Evolutionary conservation across 768 basidiomycete genomes (phyloP), one percentile per base, ranked within the genome.

Genomic region (Lactarius sanguifluus): DNA sequence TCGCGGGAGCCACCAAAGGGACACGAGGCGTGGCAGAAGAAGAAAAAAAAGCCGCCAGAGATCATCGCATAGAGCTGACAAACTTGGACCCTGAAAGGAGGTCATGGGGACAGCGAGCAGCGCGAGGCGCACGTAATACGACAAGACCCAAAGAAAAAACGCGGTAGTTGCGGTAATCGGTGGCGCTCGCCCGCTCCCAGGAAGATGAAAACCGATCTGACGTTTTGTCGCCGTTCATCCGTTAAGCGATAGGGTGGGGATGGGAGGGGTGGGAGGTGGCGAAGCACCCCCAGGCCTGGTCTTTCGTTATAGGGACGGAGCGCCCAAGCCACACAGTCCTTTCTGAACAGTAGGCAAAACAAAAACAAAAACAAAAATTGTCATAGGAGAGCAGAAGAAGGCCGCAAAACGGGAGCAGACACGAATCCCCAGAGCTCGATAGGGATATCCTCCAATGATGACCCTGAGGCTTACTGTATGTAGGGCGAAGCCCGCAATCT

Each of bases 171-270:
- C 32, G 34, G 25, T 67, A 64, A 67, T 67, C 62, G 66, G 66
- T 67, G 66, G 66, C 66, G 66, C 65, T 62, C 36, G 62, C 57
- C 65, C 56, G 47, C 38, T 58, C 57, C 65, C 65, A 43, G 61
- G 38, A 32, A 59, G 36, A 40, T 66, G 61, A 62, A 67, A 50
- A 64, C 52, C 58, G 66, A 67, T 67, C 66, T 64, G 62, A 55
- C 52, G 28, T 60, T 64, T 67, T 38, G 57, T 52, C 65, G 61
- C 65, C 65, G 65, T 62, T 61, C 65, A 61, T 62, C 30, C 30
- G 61, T 62, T 62, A 62, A 45, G 65, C 65, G 61, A 58, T 66
- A 58, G 65, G 64, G 60, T 62, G 65, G 59, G 43, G 36, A 41
- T 55, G 57, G 43, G 28, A 8, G 56, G 61, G 65, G 61, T 34